A percentile compares a stretch with the other conserved stretches of the same genome.
These are phyloP conservation scores for Xylaria castorea DNA, from an alignment of 495 filamentous ascomycete genomes.

Conservation along the genomic window DNA sequence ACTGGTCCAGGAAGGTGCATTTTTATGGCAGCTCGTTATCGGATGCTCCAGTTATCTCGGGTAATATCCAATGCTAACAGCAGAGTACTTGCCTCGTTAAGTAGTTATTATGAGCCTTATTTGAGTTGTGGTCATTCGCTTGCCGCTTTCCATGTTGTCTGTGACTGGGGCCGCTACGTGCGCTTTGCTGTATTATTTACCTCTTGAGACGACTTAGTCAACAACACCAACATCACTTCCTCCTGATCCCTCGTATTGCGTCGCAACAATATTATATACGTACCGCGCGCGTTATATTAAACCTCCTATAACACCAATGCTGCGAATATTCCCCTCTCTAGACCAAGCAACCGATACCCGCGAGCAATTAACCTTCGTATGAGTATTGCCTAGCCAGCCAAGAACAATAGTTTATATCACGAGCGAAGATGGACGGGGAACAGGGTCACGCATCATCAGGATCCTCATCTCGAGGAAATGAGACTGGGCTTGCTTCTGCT, in stretches of 20 bases:
- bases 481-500: background rate
- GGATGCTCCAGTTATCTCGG: background rate
- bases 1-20: background rate
- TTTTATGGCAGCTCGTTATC: background rate
- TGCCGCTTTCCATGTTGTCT: background rate
- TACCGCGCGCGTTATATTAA: background rate
- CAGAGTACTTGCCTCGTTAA: background rate
- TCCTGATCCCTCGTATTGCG: background rate
- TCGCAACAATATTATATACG: background rate
- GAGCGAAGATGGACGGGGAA: background rate
- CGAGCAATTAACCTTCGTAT: background rate
- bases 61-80: background rate
- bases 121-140: background rate
- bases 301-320: background rate
- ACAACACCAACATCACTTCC: background rate
- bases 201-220: background rate
- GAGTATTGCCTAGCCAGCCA: background rate
- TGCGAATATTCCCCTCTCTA: background rate
- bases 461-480: background rate
- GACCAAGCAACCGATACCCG: background rate
- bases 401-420: background rate
- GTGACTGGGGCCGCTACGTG: no score
- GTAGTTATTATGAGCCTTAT: background rate
- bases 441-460: background rate
- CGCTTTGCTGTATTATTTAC: background rate